phyloP scores from a whole-genome alignment of 768 basidiomycete species.

The Crucibulum laeve region DNA sequence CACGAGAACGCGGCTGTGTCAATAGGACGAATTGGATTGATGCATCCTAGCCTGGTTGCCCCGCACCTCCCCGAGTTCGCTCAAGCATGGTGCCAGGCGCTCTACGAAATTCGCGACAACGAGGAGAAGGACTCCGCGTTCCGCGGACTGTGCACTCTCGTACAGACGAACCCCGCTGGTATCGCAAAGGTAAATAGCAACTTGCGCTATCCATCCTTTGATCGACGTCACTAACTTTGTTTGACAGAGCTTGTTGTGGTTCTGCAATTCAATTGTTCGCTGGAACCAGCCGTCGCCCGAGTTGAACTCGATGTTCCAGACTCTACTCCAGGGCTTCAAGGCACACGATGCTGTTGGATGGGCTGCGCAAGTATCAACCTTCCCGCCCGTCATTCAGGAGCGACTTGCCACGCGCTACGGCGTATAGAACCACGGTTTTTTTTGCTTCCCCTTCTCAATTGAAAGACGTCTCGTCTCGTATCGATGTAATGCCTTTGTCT shows the following conservation, averaged over 20 bases:
- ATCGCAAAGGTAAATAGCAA: slow-evolving; percentile 78
- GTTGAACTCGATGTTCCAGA: slow-evolving; percentile 91
- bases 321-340: slow-evolving; percentile 87
- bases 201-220: not conserved
- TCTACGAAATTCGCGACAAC: slow-evolving; percentile 98
- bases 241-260: slow-evolving; percentile 87
- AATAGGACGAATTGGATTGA: slow-evolving; percentile 92
- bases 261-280: slow-evolving; percentile 95
- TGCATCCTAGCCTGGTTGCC: slow-evolving; percentile 85
- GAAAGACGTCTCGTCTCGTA: not conserved
- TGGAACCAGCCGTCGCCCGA: slow-evolving; percentile 93
- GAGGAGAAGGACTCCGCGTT: slow-evolving; percentile 99
- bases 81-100: slow-evolving; percentile 93
- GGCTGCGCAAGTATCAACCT: slow-evolving; percentile 75
- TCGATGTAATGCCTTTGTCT: not conserved
- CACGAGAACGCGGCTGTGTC: slow-evolving; percentile 99
- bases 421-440: slow-evolving; percentile 43
- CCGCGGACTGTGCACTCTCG: slow-evolving; percentile 93
- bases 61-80: slow-evolving; percentile 89
- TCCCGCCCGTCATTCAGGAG: slow-evolving; percentile 88
- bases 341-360: slow-evolving; percentile 82
- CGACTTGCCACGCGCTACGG: slow-evolving; percentile 84
- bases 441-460: not conserved
- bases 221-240: not conserved
- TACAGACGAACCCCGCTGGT: slow-evolving; percentile 91